These are phyloP conservation scores for Oryza rufipogon DNA, from an alignment of 176 grass and related monocot genomes.

Conservation along the genomic window DNA sequence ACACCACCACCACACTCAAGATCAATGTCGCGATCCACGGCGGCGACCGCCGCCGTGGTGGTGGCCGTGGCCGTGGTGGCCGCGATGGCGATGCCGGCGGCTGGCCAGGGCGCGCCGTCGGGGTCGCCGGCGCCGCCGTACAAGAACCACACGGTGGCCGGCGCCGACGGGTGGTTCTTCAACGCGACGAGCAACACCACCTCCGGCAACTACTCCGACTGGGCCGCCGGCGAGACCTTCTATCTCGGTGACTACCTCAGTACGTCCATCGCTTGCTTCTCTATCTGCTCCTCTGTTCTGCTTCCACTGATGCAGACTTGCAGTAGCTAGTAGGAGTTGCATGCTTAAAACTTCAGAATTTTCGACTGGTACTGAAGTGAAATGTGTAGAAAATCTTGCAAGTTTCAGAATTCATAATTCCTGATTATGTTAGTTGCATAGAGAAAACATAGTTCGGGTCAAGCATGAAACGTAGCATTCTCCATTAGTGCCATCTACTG, in stretches of 20 bases:
- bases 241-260: slow-evolving; percentile 84
- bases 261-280: slow-evolving; percentile 5
- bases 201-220: slow-evolving; percentile 69
- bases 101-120: slow-evolving; percentile 23
- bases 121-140: slow-evolving; percentile 35
- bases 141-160: slow-evolving; percentile 80
- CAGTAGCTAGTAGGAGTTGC: too few relatives aligned
- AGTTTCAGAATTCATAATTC: not conserved
- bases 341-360: too few relatives aligned
- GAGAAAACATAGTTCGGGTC: too few relatives aligned
- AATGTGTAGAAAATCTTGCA: too few relatives aligned
- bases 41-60: not conserved
- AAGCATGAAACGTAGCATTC: too few relatives aligned
- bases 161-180: slow-evolving; percentile 73
- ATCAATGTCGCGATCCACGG: slow-evolving; percentile 36
- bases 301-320: too few relatives aligned
- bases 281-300: not conserved
- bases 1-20: not conserved
- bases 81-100: not conserved
- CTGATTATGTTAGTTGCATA: not conserved
- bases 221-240: slow-evolving; percentile 71
- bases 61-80: not conserved
- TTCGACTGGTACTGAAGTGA: too few relatives aligned
- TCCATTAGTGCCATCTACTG: not conserved
- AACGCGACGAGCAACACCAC: slow-evolving; percentile 51